These are phyloP conservation scores for Myxozyma geophila DNA, from an alignment of 805 yeast genomes.

Conservation along the genomic window DNA sequence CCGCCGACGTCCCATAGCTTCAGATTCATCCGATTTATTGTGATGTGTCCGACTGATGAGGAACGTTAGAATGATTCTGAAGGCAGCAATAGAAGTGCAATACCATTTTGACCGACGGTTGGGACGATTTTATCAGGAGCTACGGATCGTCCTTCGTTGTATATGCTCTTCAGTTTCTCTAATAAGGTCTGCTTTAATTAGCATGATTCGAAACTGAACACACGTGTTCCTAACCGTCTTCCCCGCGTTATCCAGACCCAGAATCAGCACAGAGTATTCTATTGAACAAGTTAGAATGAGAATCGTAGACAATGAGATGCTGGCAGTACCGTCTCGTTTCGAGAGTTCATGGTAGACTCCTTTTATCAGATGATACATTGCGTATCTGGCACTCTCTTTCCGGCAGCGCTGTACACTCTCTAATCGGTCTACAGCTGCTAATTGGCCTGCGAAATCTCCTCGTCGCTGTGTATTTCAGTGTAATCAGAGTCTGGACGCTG, in stretches of 20 bases:
- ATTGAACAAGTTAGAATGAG: not conserved
- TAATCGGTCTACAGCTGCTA: no score
- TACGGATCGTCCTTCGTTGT: constrained; percentile 42
- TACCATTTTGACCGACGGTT: constrained; percentile 89
- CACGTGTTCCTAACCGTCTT: constrained; percentile 59
- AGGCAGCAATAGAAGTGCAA: not conserved
- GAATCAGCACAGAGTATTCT: constrained; percentile 76
- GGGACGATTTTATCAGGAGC: constrained; percentile 70
- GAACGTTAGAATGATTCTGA: constrained; percentile 40
- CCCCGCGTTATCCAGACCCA: constrained; percentile 96
- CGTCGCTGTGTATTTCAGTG: no score
- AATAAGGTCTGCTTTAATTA: constrained; percentile 54
- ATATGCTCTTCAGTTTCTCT: constrained; percentile 65
- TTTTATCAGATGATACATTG: constrained; percentile 70
- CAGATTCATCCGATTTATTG: constrained; percentile 50
- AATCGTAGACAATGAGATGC: not conserved
- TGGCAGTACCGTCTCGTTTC: constrained; percentile 53
- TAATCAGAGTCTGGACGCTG: no score
- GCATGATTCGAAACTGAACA: not conserved
- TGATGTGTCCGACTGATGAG: constrained; percentile 49
- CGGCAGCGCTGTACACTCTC: not conserved
- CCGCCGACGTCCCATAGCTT: constrained; percentile 98
- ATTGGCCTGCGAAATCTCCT: no score
- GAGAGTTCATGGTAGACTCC: constrained; percentile 65
- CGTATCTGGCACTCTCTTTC: not conserved